A percentile compares a stretch with the other conserved stretches of the same genome.
Evolutionary conservation across 2,329 filamentous ascomycete genomes (phyloP).

Genomic region (Arthrobotrys musiformis): DNA sequence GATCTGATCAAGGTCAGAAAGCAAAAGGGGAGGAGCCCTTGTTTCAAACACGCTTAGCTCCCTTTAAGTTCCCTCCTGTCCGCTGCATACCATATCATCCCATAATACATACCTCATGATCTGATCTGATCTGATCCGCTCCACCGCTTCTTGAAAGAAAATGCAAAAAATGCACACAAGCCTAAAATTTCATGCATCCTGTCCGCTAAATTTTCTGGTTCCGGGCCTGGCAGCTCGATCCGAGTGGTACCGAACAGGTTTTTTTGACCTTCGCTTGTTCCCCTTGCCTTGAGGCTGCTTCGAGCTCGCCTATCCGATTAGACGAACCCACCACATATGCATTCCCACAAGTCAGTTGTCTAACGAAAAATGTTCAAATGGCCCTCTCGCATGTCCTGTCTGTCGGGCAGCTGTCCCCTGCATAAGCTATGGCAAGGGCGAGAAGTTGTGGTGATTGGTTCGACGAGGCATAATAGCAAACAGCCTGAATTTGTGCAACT

Average conservation of each 20-base stretch:
- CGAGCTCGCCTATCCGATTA: constrained; percentile 55
- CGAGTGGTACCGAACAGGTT: constrained; percentile 48
- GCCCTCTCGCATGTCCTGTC: too few relatives aligned
- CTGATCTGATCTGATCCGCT: not conserved
- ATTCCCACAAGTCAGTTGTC: constrained; percentile 1
- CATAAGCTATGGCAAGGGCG: too few relatives aligned
- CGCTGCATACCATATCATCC: not conserved
- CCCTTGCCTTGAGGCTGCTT: constrained; percentile 21
- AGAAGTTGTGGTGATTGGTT: too few relatives aligned
- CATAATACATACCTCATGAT: constrained; percentile 35
- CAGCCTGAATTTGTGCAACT: too few relatives aligned
- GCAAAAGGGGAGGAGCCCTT: constrained; percentile 41
- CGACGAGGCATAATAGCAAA: too few relatives aligned
- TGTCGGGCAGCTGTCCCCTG: too few relatives aligned
- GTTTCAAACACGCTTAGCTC: constrained; percentile 42
- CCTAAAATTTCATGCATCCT: constrained; percentile 44
- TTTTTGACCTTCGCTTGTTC: constrained; percentile 23
- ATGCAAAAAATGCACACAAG: not conserved
- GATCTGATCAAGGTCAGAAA: not conserved
- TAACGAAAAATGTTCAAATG: too few relatives aligned
- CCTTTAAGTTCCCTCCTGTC: not conserved
- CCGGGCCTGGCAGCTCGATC: constrained; percentile 56
- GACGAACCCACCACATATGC: constrained; percentile 15
- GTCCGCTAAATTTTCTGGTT: constrained; percentile 50
- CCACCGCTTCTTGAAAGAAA: constrained; percentile 9